These are phyloP conservation scores for Wickerhamomyces bisporus DNA, from an alignment of 805 yeast species.

Conservation along the genomic window DNA sequence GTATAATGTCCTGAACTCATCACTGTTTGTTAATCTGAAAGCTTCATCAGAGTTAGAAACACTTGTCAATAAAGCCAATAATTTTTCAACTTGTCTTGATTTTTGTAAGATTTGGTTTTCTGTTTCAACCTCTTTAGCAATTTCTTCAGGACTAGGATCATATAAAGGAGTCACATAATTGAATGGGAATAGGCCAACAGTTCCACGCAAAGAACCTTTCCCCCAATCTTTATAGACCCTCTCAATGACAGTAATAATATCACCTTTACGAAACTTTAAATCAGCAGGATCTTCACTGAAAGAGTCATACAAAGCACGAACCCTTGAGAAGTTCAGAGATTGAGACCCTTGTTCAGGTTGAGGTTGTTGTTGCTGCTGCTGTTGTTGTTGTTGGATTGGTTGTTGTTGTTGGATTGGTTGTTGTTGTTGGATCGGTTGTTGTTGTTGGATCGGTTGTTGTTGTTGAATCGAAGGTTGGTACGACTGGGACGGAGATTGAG, in stretches of 20 bases:
- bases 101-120: slow-evolving; percentile 52
- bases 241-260: slow-evolving; percentile 80
- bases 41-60: slow-evolving; percentile 26
- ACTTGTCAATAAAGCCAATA: slow-evolving; percentile 50
- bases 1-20: slow-evolving; percentile 68
- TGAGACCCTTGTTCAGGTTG: not conserved
- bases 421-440: slow-evolving; percentile 11
- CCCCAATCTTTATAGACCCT: slow-evolving; percentile 93
- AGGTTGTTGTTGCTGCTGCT: slow-evolving; percentile 12
- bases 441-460: slow-evolving; percentile 15
- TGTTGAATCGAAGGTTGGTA: slow-evolving; percentile 6
- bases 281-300: slow-evolving; percentile 80
- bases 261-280: slow-evolving; percentile 81
- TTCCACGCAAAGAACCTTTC: slow-evolving; percentile 80
- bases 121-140: slow-evolving; percentile 41
- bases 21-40: slow-evolving; percentile 41
- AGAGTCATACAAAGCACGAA: slow-evolving; percentile 81
- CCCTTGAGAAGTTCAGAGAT: slow-evolving; percentile 46
- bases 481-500: slow-evolving; percentile 5
- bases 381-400: slow-evolving; percentile 9
- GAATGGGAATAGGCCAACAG: slow-evolving; percentile 83
- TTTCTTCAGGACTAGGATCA: slow-evolving; percentile 58
- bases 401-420: slow-evolving; percentile 10
- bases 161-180: slow-evolving; percentile 83
- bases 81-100: slow-evolving; percentile 59